Percentiles rank a stretch among this genome's conserved stretches.
phyloP scores from a whole-genome alignment of 2,329 filamentous ascomycete species.

The Aureobasidium subglaciale region DNA sequence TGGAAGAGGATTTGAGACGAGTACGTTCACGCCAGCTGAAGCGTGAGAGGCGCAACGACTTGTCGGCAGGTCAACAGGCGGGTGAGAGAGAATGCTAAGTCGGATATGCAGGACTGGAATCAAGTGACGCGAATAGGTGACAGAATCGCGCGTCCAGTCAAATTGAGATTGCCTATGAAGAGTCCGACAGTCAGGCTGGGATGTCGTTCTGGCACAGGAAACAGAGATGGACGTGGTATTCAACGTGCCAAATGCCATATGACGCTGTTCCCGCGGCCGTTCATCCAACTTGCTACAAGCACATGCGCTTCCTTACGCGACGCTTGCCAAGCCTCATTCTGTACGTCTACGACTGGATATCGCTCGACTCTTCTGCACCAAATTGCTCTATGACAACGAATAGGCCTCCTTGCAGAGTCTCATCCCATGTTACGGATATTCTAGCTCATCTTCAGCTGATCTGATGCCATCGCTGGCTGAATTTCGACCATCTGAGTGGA shows the following conservation, averaged over 20 bases:
- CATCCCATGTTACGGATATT: too few relatives aligned
- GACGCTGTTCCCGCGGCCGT: conserved; percentile 1
- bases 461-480: too few relatives aligned
- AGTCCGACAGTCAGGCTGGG: not conserved
- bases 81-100: not conserved
- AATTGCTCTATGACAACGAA: too few relatives aligned
- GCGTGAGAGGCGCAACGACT: not conserved
- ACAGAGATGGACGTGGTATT: not conserved
- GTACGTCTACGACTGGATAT: too few relatives aligned
- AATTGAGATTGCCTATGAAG: not conserved
- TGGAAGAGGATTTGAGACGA: not conserved
- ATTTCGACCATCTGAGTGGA: not conserved
- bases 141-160: not conserved
- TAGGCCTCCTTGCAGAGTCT: too few relatives aligned
- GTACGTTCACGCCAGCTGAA: not conserved
- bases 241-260: conserved; percentile 5
- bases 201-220: not conserved
- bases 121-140: not conserved
- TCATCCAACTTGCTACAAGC: not conserved
- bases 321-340: not conserved
- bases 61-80: conserved; percentile 3
- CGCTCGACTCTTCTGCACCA: too few relatives aligned
- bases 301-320: not conserved
- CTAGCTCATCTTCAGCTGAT: too few relatives aligned
- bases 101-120: not conserved